Evolutionary conservation across 768 basidiomycete species (phyloP).

Genomic region (Auricularia sp.): DNA sequence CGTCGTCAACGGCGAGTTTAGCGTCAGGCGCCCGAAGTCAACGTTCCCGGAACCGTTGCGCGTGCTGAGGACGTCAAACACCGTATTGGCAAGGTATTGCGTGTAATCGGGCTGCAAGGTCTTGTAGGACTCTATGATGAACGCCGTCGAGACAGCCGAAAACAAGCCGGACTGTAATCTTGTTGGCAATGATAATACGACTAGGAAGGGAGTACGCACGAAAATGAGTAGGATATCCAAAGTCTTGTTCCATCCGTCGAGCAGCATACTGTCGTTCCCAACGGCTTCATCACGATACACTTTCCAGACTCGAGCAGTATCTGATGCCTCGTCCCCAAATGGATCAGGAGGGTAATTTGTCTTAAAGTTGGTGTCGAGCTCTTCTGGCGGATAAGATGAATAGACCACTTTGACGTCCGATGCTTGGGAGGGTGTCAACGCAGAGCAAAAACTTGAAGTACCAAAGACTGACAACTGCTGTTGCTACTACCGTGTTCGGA

Average conservation of each 20-base stretch:
- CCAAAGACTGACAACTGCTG: too few relatives aligned
- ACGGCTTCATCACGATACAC: slow-evolving; percentile 8
- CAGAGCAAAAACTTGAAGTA: too few relatives aligned
- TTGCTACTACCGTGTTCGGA: too few relatives aligned
- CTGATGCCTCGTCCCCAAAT: slow-evolving; percentile 2
- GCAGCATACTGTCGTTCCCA: slow-evolving; percentile 3
- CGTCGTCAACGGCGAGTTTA: background rate
- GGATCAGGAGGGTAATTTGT: slow-evolving; percentile 7
- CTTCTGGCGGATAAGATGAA: too few relatives aligned
- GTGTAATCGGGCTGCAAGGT: slow-evolving; percentile 6
- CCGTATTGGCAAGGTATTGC: background rate
- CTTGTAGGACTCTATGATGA: slow-evolving; percentile 12
- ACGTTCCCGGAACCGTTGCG: background rate
- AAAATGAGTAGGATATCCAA: slow-evolving; percentile 6
- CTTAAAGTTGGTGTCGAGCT: background rate
- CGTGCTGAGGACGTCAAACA: background rate
- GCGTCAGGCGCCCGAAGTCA: background rate
- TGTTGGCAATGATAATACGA: background rate
- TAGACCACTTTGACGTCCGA: too few relatives aligned
- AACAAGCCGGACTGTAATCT: slow-evolving; percentile 9
- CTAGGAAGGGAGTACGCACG: background rate
- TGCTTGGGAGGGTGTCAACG: too few relatives aligned
- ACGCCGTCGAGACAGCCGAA: slow-evolving; percentile 5
- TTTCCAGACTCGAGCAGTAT: slow-evolving; percentile 8
- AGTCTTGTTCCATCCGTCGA: slow-evolving; percentile 5